phyloP scores from a whole-genome alignment of 768 basidiomycete genomes.

The Trametes punicea region DNA sequence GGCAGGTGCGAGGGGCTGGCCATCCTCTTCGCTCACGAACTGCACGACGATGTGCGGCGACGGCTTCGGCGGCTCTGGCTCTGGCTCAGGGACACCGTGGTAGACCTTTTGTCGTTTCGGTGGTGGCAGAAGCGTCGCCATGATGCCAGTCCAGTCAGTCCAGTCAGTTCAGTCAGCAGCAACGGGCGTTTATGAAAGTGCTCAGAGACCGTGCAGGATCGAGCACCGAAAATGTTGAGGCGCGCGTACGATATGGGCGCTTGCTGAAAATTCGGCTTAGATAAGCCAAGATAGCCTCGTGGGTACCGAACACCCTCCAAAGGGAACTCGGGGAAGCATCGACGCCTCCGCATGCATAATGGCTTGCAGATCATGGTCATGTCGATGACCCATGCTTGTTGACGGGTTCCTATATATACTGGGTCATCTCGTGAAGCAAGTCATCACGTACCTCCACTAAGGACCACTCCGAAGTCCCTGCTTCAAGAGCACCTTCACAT shows the following conservation, averaged over 20 bases:
- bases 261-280: constrained; percentile 2
- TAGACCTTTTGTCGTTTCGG: constrained; percentile 86
- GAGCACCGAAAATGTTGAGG: constrained; percentile 14
- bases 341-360: not conserved
- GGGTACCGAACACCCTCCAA: constrained; percentile 12
- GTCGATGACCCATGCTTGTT: constrained; percentile 8
- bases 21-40: constrained; percentile 89
- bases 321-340: constrained; percentile 10
- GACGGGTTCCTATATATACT: not conserved
- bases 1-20: constrained; percentile 74
- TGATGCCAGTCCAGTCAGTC: constrained; percentile 27
- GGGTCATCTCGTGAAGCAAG: not conserved
- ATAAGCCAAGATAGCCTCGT: constrained; percentile 14
- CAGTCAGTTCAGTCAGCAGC: constrained; percentile 1
- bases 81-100: constrained; percentile 68
- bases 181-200: not conserved
- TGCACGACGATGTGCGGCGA: constrained; percentile 82
- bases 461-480: not conserved
- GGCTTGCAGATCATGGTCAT: not conserved
- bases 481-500: not conserved
- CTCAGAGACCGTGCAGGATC: constrained; percentile 12
- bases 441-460: no score
- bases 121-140: constrained; percentile 86
- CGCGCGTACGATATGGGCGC: constrained; percentile 2
- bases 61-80: constrained; percentile 41